phyloP scores from a whole-genome alignment of 495 filamentous ascomycete species.

The Eremomyces bilateralis region DNA sequence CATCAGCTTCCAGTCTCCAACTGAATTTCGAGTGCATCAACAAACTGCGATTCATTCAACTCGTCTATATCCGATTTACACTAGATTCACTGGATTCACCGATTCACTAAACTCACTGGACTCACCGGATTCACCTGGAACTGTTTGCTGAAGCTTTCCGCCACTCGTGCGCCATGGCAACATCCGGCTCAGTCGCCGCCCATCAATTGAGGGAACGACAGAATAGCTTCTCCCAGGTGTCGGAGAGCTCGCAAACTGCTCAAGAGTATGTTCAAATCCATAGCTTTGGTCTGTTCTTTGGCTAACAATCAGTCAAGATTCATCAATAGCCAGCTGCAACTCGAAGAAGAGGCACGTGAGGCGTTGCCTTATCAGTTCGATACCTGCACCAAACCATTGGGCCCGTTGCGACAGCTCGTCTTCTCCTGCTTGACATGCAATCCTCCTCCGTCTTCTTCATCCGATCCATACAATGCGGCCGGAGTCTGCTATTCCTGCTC shows the following conservation, averaged over 20 bases:
- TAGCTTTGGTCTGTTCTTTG: background rate
- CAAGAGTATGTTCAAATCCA: slow-evolving; percentile 37
- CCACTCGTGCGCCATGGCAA: no score
- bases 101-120: no score
- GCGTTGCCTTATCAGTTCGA: slow-evolving; percentile 88
- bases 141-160: no score
- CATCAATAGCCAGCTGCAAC: slow-evolving; percentile 67
- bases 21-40: no score
- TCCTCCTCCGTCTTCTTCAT: slow-evolving; percentile 40
- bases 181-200: no score
- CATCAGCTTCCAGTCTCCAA: no score
- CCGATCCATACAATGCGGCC: slow-evolving; percentile 46
- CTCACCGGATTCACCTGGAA: no score
- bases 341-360: slow-evolving; percentile 90
- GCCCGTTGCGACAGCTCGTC: slow-evolving; percentile 62
- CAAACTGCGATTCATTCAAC: no score
- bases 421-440: slow-evolving; percentile 90
- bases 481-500: slow-evolving; percentile 93
- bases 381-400: slow-evolving; percentile 71
- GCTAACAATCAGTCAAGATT: slow-evolving; percentile 31
- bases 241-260: slow-evolving; percentile 74
- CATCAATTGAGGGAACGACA: no score
- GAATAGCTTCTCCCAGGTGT: no score
- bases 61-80: no score
- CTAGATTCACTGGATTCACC: no score